A percentile compares a stretch with the other conserved stretches of the same genome.
phyloP scores from a whole-genome alignment of 306 rosid species.

The Cucurbita argyrosperma region DNA sequence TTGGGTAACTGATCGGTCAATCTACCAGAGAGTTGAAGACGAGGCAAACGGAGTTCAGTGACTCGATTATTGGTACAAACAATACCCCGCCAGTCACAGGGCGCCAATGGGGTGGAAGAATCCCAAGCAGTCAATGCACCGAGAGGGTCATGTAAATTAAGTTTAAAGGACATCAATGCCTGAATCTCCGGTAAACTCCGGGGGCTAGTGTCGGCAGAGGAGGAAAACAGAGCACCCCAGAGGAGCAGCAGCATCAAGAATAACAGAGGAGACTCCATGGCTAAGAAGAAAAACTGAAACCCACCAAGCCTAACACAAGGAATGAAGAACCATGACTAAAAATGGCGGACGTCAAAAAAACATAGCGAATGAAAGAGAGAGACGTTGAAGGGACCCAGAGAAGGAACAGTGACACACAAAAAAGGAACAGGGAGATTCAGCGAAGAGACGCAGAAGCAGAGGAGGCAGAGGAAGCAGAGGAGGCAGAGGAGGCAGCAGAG shows the following conservation, averaged over 20 bases:
- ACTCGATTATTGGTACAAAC: slow-evolving; percentile 32
- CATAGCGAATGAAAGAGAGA: not conserved
- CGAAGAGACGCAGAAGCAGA: not conserved
- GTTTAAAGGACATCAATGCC: slow-evolving; percentile 53
- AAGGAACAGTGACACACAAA: not conserved
- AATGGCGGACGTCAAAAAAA: not conserved
- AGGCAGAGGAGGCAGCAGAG: not conserved
- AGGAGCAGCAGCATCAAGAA: slow-evolving; percentile 11
- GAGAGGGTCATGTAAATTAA: slow-evolving; percentile 57
- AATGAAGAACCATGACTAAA: not conserved
- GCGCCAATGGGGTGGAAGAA: slow-evolving; percentile 54
- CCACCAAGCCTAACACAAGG: not conserved
- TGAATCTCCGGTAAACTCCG: slow-evolving; percentile 41
- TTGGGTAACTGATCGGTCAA: slow-evolving; percentile 45
- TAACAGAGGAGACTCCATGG: slow-evolving; percentile 12
- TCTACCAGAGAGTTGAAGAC: slow-evolving; percentile 58
- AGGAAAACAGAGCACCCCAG: slow-evolving; percentile 29
- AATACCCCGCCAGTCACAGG: slow-evolving; percentile 89
- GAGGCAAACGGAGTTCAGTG: slow-evolving; percentile 64
- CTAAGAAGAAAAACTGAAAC: not conserved
- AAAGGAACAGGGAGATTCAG: not conserved
- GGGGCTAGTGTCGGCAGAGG: slow-evolving; percentile 31
- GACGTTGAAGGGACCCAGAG: not conserved
- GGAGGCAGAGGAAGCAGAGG: not conserved
- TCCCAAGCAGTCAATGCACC: slow-evolving; percentile 61